Evolutionary conservation across 768 basidiomycete species (phyloP), one percentile per base, ranked within the genome.

Genomic region (Dictyophora rubrovolvata): DNA sequence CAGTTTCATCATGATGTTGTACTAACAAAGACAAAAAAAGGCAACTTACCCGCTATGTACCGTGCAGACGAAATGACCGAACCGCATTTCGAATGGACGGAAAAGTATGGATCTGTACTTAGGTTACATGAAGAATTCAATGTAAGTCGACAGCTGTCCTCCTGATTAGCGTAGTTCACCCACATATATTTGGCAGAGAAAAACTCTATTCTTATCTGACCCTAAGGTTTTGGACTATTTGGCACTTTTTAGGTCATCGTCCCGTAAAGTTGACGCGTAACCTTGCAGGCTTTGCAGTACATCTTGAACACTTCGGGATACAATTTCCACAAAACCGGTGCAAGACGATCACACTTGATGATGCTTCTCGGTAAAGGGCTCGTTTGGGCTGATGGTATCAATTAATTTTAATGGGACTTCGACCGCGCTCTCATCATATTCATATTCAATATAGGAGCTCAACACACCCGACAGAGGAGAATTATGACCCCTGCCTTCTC

Each of bases 241-340:
- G 17, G 5, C 12, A 52, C 21, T 6, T 34, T 21, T 42, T 1
- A 16, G 42, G 20, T 33, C 21, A 9, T 22, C 60, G 16, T 46
- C 48, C 28, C 60, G 3, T 48, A 42, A 1, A 55, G 48, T 23
- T 35, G 17, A 50, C 21, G n/a, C 17, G 23, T 23, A 57, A 20
- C 21, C 56, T 4, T 14, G 48, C 42, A 81, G 62, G 78, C 77
- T 6, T 48, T 73, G 0, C 70, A 67, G 37, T 63, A 64, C 54
- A 70, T 80, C 37, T 73, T 75, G 60, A 72, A 73, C 28, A 75
- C 75, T 1, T 70, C 74, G 2, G 74, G 70, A 1, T 77, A 80
- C 58, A 68, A 69, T 22, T 81, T 74, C 60, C 65, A 64, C 22
- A 80, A 78, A 58, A 72, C 61, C 22, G 59, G 11, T 21, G 36